Evolutionary conservation across 2,329 filamentous ascomycete genomes (phyloP).

Genomic region (Phaeosphaeria sp.): DNA sequence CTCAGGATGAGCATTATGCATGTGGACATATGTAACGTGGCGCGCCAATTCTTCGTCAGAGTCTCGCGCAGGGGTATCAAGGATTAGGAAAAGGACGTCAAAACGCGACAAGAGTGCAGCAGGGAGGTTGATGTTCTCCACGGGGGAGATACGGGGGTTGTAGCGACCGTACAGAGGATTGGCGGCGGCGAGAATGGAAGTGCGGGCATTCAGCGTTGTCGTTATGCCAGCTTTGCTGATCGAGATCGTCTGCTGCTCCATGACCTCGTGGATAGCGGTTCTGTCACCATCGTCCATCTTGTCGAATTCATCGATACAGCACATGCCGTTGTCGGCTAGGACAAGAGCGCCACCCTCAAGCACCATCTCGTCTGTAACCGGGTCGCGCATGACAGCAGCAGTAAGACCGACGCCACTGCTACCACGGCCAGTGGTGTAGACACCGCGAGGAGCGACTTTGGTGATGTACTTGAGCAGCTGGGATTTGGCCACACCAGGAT

Average conservation of each 20-base stretch:
- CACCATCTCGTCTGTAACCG: conserved; percentile 84
- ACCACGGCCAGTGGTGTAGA: conserved; percentile 82
- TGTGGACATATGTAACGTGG: conserved; percentile 96
- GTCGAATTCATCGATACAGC: conserved; percentile 87
- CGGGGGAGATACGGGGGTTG: conserved; percentile 94
- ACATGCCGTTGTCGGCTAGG: conserved; percentile 82
- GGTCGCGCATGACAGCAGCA: conserved; percentile 82
- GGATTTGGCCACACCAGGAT: conserved; percentile 98
- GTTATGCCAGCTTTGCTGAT: conserved; percentile 94
- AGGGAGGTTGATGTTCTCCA: conserved; percentile 99
- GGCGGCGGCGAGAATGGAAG: conserved; percentile 92
- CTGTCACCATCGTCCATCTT: conserved; percentile 88
- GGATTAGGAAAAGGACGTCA: conserved; percentile 93
- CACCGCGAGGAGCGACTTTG: conserved; percentile 92
- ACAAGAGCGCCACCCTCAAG: conserved; percentile 81
- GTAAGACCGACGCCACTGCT: conserved; percentile 84
- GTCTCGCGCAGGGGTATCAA: conserved; percentile 91
- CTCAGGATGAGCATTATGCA: conserved; percentile 93
- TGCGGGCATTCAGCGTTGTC: conserved; percentile 94
- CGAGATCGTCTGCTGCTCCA: conserved; percentile 87
- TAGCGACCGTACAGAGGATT: conserved; percentile 98
- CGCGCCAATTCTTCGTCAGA: conserved; percentile 90
- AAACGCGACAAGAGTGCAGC: conserved; percentile 96
- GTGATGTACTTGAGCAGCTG: conserved; percentile 98
- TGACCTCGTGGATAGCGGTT: conserved; percentile 85